These are phyloP conservation scores for Eurotiales sp. DNA, from an alignment of 2,329 filamentous ascomycete species.

Conservation along the genomic window DNA sequence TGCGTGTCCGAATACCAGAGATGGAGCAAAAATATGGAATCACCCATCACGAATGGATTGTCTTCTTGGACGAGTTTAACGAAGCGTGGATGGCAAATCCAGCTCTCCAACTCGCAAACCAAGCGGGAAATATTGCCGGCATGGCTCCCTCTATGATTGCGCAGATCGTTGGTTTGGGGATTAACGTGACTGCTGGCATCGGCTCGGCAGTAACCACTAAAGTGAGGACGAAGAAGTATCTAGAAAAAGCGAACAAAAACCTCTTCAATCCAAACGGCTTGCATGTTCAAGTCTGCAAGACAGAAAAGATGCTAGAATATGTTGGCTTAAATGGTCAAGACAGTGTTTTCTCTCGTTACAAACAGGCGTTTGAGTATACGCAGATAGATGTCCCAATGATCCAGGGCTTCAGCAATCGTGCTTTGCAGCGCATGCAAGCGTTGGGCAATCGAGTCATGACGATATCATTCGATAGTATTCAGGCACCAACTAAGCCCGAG, in stretches of 20 bases:
- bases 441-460: conserved; percentile 14
- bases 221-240: conserved; percentile 24
- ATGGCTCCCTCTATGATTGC: conserved; percentile 28
- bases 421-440: conserved; percentile 11
- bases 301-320: conserved; percentile 20
- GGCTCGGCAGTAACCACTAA: conserved; percentile 20
- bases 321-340: conserved; percentile 11
- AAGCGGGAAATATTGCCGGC: conserved; percentile 21
- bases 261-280: conserved; percentile 31
- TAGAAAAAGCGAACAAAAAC: conserved; percentile 27
- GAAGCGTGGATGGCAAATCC: conserved; percentile 56
- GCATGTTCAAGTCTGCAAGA: conserved; percentile 24
- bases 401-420: neutral
- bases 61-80: conserved; percentile 38
- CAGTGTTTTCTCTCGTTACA: neutral
- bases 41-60: conserved; percentile 21
- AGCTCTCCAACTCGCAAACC: conserved; percentile 23
- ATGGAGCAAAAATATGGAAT: conserved; percentile 8
- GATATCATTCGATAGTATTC: conserved; percentile 13
- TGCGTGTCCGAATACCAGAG: conserved; percentile 14
- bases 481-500: conserved; percentile 6
- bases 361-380: neutral
- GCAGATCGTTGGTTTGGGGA: conserved; percentile 20
- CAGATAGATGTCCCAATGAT: neutral
- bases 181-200: conserved; percentile 14